Evolutionary conservation across 345 rosid genomes (phyloP).

Genomic region (Eucalyptus cladocalyx): DNA sequence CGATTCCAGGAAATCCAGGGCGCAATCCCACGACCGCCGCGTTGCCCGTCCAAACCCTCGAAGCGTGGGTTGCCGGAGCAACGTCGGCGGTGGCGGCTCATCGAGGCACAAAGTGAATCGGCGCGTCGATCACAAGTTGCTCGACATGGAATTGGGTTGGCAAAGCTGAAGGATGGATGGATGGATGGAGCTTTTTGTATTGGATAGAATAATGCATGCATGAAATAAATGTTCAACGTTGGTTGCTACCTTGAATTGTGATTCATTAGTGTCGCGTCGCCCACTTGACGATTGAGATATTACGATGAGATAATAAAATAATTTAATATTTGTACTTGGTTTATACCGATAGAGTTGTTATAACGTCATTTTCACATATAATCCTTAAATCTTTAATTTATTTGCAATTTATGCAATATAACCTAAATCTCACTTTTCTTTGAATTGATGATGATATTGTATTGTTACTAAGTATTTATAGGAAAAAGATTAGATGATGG

Average conservation of each 20-base stretch:
- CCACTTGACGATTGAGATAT: background rate
- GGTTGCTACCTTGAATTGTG: background rate
- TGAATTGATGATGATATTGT: background rate
- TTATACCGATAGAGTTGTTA: background rate
- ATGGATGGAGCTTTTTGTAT: background rate
- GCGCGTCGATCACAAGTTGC: background rate
- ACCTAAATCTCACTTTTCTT: background rate
- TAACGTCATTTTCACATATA: background rate
- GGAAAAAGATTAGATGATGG: too few relatives aligned
- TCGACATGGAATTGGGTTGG: constrained; percentile 15
- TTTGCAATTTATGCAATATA: background rate
- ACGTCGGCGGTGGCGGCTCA: background rate
- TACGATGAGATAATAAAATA: background rate
- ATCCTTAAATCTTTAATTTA: background rate
- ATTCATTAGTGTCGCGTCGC: background rate
- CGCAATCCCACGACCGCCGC: background rate
- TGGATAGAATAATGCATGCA: background rate
- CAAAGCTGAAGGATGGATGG: constrained; percentile 10
- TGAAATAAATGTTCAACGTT: background rate
- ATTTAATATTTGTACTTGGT: background rate
- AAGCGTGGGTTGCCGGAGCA: background rate
- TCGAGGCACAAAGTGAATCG: background rate
- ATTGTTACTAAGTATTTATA: background rate
- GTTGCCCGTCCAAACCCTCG: background rate
- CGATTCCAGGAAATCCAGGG: background rate